Base-by-base conservation (phyloP, 2,329 filamentous ascomycete genomes). In the Sarocladium brachiariae region DNA sequence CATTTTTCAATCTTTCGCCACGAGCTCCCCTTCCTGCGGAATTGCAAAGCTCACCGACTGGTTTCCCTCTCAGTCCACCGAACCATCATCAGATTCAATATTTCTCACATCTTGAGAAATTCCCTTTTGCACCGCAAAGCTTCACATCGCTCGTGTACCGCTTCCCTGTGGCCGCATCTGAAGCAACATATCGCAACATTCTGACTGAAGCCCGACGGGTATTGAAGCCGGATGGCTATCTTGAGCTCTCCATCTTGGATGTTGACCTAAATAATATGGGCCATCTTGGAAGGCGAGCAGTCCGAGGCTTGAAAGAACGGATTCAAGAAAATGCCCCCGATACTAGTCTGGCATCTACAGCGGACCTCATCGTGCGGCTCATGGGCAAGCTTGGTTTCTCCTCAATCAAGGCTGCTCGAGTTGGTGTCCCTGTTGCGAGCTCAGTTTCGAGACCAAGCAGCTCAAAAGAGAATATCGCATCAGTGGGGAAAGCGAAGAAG, bases 261-360 rank as follows among this genome's bases (percentile, higher is more conserved):
- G 75, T 89, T 10, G 88, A 93, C 60, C 76, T 93, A 53, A 83
- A 89, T 66, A 89, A 89, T 61, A 90, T 92, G 85, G 88, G 88
- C 0, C 83, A 78, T 50, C 78, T 78, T 13, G 82, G 84, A 1
- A 78, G 87, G 5, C 79, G 83, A 14, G 78, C 84, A 0, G 77
- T 92, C 2, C 80, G 87, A 3, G 77, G 75, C 0, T 69, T 92
- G 51, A 92, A 91, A 66, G 83, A 89, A 59, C 74, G 77, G 30
- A 81, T 89, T 57, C 82, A 84, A 53, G 70, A 75, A 16, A 73
- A 73, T 7, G 75, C 86, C 10, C 73, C 80, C 0, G 75, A 80
- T 19, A 74, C 80, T 10, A 83, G 76, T 50, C 72, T 92, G 8
- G 74, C 72, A 1, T 81, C 78, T 10, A 75, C 78, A 0, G 74